Conservation (phyloP, 179 eudicot species). For the Sideroxylon spinosum region DNA sequence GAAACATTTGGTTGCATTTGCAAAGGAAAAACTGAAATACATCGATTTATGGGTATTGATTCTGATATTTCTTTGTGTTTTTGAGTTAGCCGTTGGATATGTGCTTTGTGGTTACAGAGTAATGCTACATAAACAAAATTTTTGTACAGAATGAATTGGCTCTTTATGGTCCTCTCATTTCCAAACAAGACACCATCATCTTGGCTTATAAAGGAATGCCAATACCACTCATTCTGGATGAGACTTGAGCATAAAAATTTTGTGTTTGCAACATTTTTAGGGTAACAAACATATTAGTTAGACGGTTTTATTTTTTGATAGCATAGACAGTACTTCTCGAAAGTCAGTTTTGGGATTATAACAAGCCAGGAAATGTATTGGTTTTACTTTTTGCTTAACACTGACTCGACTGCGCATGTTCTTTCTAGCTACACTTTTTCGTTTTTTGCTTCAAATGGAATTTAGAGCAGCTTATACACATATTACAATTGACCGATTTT, state of each 20-base stretch:
- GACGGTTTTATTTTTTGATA: not conserved
- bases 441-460: not conserved
- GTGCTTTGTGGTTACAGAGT: not conserved
- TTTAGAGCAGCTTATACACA: not conserved
- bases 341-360: not conserved
- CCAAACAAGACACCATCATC: not conserved
- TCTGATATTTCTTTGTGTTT: constrained; percentile 8
- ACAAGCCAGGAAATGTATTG: not conserved
- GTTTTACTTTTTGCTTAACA: not conserved
- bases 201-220: not conserved
- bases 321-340: not conserved
- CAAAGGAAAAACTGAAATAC: constrained; percentile 64
- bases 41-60: constrained; percentile 84
- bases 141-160: not conserved
- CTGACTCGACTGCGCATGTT: not conserved
- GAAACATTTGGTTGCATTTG: constrained; percentile 69
- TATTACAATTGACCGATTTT: not conserved
- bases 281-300: not conserved
- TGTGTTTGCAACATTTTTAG: not conserved
- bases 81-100: not conserved
- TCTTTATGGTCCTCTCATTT: not conserved
- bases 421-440: not conserved
- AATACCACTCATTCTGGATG: not conserved
- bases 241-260: not conserved
- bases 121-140: not conserved